These are phyloP conservation scores for Leccinum subrobustum DNA, from an alignment of 1,284 basidiomycete genomes.

Conservation along the genomic window DNA sequence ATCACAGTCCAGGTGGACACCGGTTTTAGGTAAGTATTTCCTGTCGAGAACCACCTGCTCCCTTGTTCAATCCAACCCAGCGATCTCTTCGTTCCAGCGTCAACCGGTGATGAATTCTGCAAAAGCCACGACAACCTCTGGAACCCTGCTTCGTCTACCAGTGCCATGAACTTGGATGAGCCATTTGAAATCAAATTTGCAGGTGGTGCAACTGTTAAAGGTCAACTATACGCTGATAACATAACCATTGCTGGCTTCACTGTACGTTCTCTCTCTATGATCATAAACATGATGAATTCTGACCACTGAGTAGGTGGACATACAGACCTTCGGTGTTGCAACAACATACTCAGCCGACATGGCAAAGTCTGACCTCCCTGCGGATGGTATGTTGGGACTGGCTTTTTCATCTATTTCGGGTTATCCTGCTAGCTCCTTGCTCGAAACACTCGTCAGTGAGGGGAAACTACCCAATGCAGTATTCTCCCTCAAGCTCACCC, in stretches of 20 bases:
- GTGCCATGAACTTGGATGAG: not conserved
- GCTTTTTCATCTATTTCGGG: not conserved
- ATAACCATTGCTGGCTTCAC: not conserved
- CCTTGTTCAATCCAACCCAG: not conserved
- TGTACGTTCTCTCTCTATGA: not conserved
- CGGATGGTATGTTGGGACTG: not conserved
- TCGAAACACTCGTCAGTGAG: not conserved
- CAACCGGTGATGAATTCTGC: not conserved
- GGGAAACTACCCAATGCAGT: not conserved
- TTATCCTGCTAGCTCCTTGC: not conserved
- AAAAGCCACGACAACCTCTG: not conserved
- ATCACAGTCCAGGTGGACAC: not conserved
- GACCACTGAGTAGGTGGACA: not conserved
- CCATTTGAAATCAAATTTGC: not conserved
- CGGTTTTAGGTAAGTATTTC: not conserved
- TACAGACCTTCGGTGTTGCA: not conserved
- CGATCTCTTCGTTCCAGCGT: not conserved
- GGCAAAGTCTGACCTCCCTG: not conserved
- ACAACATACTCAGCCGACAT: not conserved
- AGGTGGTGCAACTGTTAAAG: not conserved
- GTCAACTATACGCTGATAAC: not conserved
- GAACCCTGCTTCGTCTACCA: not conserved
- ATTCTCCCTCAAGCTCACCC: not conserved
- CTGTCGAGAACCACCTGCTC: not conserved
- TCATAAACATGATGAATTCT: too few relatives aligned